These are phyloP conservation scores for Cordyceps cateniannulata DNA, from an alignment of 2,329 filamentous ascomycete genomes.

Conservation along the genomic window DNA sequence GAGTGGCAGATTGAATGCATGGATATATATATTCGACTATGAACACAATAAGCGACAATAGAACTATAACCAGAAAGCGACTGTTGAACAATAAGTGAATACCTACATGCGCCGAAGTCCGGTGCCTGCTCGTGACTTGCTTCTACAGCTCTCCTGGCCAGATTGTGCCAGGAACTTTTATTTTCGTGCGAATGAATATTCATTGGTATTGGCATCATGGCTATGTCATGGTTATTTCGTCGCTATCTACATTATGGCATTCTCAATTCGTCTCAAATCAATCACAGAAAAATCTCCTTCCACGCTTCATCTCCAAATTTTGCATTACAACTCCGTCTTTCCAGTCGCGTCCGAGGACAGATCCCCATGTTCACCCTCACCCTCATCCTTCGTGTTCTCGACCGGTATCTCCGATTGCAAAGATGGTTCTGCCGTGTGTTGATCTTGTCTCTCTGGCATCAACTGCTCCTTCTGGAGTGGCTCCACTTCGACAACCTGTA, in stretches of 20 bases:
- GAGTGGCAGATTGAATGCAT: conserved; percentile 91
- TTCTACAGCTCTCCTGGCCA: too few relatives aligned
- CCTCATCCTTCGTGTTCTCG: background rate
- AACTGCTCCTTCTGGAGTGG: background rate
- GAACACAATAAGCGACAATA: background rate
- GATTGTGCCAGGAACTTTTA: too few relatives aligned
- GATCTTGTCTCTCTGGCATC: conserved; percentile 16
- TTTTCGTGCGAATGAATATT: background rate
- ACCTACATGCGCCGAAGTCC: too few relatives aligned
- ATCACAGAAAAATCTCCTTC: background rate
- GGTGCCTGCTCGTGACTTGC: too few relatives aligned
- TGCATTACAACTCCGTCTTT: conserved; percentile 5
- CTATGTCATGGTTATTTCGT: conserved; percentile 7
- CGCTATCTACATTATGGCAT: conserved; percentile 12
- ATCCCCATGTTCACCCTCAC: background rate
- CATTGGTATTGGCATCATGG: conserved; percentile 3
- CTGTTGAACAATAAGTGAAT: too few relatives aligned
- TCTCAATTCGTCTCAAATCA: conserved; percentile 7
- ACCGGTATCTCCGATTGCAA: conserved; percentile 9
- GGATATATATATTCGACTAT: conserved; percentile 78
- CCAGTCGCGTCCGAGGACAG: background rate
- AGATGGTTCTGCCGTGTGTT: background rate
- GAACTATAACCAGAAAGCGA: background rate
- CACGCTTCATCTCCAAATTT: too few relatives aligned
- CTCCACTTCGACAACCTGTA: background rate